A percentile compares a stretch with the other conserved stretches of the same genome.
phyloP scores from a whole-genome alignment of 1,284 basidiomycete genomes.

The Singerocomus inundabilis region DNA sequence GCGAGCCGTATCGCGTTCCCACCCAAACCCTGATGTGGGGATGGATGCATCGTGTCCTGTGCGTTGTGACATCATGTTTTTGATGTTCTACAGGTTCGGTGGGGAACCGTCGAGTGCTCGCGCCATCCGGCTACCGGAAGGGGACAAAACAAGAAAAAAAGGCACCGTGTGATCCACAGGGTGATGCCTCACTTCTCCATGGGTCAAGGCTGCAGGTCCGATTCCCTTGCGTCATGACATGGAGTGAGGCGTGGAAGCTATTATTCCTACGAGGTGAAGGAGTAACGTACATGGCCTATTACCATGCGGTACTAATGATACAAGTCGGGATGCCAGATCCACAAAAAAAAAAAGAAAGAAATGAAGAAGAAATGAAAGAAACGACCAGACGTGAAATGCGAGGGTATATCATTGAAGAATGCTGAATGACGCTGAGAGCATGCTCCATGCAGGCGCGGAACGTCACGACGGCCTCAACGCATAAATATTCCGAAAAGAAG shows the following conservation, averaged over 20 bases:
- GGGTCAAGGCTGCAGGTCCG: conserved; percentile 9
- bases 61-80: not conserved
- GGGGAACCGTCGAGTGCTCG: too few relatives aligned
- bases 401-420: conserved; percentile 21
- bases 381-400: conserved; percentile 11
- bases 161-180: conserved; percentile 8
- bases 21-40: conserved; percentile 1
- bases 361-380: not conserved
- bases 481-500: conserved; percentile 26
- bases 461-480: conserved; percentile 9
- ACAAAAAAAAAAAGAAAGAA: not conserved
- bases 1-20: not conserved
- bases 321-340: conserved; percentile 33
- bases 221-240: not conserved
- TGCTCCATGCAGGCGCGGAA: conserved; percentile 8
- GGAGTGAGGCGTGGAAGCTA: conserved; percentile 11
- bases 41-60: not conserved
- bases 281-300: conserved; percentile 20
- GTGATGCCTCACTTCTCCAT: conserved; percentile 9
- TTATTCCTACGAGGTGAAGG: conserved; percentile 8
- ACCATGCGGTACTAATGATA: conserved; percentile 22
- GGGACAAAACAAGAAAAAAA: not conserved
- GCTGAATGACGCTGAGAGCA: conserved; percentile 19
- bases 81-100: too few relatives aligned
- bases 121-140: too few relatives aligned